Conservation (phyloP, 2,329 filamentous ascomycete species). For the Pseudophaeomoniella oleicola region DNA sequence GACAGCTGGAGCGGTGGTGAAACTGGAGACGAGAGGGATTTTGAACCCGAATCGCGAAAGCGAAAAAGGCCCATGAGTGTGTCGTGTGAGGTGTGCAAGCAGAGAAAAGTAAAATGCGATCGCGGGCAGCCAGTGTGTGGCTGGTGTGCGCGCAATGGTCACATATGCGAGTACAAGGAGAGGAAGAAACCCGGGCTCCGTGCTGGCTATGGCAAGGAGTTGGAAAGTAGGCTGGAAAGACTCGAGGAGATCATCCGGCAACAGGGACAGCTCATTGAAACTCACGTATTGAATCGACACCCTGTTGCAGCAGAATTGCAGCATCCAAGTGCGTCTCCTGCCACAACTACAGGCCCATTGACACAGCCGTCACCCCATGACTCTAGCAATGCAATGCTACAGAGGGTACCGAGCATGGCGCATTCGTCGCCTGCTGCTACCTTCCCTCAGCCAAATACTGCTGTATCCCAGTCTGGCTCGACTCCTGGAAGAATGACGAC, state of each 20-base stretch:
- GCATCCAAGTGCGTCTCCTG: neutral
- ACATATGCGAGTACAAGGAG: slow-evolving; percentile 54
- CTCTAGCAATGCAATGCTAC: neutral
- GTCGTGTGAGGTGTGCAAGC: slow-evolving; percentile 26
- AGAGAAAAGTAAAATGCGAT: slow-evolving; percentile 32
- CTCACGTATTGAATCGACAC: slow-evolving; percentile 26
- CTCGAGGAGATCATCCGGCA: slow-evolving; percentile 48
- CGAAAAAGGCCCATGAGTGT: slow-evolving; percentile 35
- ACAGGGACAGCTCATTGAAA: slow-evolving; percentile 53
- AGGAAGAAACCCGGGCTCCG: slow-evolving; percentile 54
- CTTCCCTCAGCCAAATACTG: neutral
- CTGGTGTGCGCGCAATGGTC: slow-evolving; percentile 55
- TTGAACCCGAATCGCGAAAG: slow-evolving; percentile 30
- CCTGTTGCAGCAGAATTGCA: neutral
- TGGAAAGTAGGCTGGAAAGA: slow-evolving; percentile 40
- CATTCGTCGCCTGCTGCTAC: neutral
- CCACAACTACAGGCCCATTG: neutral
- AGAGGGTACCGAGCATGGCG: neutral
- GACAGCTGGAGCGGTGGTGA: slow-evolving; percentile 13
- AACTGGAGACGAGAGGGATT: slow-evolving; percentile 30
- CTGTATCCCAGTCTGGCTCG: neutral
- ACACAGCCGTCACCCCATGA: neutral
- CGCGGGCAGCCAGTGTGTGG: slow-evolving; percentile 48
- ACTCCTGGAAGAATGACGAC: neutral
- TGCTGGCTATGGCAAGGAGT: slow-evolving; percentile 47